phyloP scores from a whole-genome alignment of 2,329 filamentous ascomycete genomes.

The Aspergillus versicolor region DNA sequence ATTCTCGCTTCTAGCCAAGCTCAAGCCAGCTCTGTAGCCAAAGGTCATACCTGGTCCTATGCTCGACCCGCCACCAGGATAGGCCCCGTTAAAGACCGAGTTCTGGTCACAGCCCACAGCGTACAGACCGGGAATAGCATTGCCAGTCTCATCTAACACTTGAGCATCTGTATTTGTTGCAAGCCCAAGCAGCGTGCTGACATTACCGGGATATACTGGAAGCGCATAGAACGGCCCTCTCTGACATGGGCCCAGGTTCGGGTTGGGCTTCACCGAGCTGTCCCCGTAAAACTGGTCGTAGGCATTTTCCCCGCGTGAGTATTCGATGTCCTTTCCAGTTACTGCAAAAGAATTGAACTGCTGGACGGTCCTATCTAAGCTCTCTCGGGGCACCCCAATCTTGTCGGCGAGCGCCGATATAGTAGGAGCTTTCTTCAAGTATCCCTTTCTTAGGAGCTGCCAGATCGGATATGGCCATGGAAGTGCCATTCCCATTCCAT shows the following conservation, averaged over 20 bases:
- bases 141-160: neutral
- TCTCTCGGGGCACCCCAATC: neutral
- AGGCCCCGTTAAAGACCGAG: neutral
- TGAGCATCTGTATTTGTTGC: neutral
- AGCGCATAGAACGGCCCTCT: neutral
- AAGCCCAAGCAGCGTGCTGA: neutral
- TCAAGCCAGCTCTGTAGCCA: neutral
- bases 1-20: too few species aligned
- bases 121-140: neutral
- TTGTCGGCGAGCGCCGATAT: neutral
- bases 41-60: constrained; percentile 8
- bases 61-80: constrained; percentile 1
- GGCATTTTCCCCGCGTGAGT: neutral
- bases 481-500: constrained; percentile 1
- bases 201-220: neutral
- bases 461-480: neutral
- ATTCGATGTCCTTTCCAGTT: neutral
- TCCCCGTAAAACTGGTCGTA: neutral
- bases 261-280: neutral
- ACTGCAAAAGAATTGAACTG: neutral
- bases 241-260: neutral
- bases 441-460: neutral
- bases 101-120: neutral
- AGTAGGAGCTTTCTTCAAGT: neutral
- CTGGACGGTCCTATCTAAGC: neutral